Base-by-base conservation (phyloP, 2,329 filamentous ascomycete species). In the Paraphoma chrysanthemicola region DNA sequence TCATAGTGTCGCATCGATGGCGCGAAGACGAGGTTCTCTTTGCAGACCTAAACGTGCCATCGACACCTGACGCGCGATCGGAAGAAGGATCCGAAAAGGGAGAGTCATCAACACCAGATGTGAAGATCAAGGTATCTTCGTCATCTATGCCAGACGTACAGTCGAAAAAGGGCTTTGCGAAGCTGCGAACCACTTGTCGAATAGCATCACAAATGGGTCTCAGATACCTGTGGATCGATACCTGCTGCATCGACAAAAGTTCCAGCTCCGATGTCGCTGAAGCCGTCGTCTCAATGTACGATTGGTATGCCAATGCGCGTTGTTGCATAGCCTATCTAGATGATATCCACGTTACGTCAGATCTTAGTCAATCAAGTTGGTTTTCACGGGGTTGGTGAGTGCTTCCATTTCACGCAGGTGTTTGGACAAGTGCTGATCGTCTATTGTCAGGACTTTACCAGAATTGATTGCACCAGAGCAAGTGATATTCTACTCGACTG, bases 381-480 rank as follows among this genome's bases (percentile, higher is more conserved):
- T 38, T 38, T n/a, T 38, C 33, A n/a, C 33, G 33, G n/a, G 33
- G 33, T n/a, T 38, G 33, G 33, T 38, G n/a, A 11, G 33, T 38
- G n/a, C 10, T 11, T 38, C 33, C 33, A 11, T 38, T 38, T 11
- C n/a, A 38, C n/a, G n/a, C 33, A 38, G 33, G n/a, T 6, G 2
- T 11, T n/a, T 38, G n/a, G 33, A 38, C 3, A 38, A 11, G 2
- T 38, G n/a, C 33, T n/a, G 33, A 38, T 11, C 10, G 10, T 38
- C 33, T 11, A 3, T 11, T 11, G 2, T n/a, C 33, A 38, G 33
- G 33, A 38, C 33, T 38, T n/a, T 38, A 11, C 33, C 10, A n/a
- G 36, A 46, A 18, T 45, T 63, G n/a, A 36, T 53, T 0, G 48
- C 61, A 16, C 49, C 63, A 48, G 39, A 38, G n/a, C 10, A 38